Percentiles rank a stretch among this genome's conserved stretches.
Evolutionary conservation across 306 rosid genomes (phyloP).

Genomic region (Fagus sylvatica): DNA sequence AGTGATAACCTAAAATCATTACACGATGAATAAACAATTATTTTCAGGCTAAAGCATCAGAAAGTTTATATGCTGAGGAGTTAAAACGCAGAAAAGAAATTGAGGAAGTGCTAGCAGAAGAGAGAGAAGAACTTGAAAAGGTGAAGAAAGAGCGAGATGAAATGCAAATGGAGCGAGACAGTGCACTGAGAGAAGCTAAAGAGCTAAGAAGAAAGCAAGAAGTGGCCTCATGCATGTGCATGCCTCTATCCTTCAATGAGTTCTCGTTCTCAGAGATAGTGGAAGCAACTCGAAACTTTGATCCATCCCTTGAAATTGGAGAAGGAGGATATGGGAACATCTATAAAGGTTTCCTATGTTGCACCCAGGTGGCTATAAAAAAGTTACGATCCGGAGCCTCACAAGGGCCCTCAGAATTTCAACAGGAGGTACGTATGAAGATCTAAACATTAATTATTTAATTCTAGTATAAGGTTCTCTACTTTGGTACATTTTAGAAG

Average conservation of each 20-base stretch:
- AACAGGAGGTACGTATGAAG: constrained; percentile 73
- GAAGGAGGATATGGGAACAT: constrained; percentile 52
- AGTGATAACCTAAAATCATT: no score
- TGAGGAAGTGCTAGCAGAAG: no score
- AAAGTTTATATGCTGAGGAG: no score
- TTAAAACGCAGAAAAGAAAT: no score
- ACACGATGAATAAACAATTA: no score
- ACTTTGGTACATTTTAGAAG: no score
- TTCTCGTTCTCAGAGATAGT: constrained; percentile 48
- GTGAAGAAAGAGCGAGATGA: no score
- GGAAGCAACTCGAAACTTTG: constrained; percentile 47
- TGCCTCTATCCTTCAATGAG: constrained; percentile 42
- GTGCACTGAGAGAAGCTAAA: background rate
- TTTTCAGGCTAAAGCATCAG: no score
- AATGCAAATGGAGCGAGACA: background rate
- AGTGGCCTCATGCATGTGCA: constrained; percentile 3
- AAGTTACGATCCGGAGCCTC: no score
- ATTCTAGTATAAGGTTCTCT: no score
- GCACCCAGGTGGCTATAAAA: background rate
- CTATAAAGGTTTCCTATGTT: background rate
- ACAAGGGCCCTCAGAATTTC: constrained; percentile 38
- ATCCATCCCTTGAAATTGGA: constrained; percentile 50
- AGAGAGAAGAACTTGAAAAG: no score
- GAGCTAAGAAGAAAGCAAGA: background rate
- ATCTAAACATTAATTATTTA: background rate